Conservation (phyloP, 805 yeast species). For the Groenewaldozyma tartarivorans region DNA sequence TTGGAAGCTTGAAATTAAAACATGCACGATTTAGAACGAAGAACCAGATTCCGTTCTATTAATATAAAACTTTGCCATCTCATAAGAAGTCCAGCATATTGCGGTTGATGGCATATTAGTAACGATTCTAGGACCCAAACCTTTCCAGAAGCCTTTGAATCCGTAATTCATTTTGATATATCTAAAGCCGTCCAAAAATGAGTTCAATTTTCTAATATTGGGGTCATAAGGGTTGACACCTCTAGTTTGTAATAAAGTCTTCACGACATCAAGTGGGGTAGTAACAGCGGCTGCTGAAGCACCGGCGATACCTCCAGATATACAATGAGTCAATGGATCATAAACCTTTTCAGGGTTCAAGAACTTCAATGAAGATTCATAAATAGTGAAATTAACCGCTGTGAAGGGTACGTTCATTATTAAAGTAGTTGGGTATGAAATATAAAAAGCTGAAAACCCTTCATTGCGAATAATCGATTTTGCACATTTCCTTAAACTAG, state of each 20-base stretch:
- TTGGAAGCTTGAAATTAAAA: no score
- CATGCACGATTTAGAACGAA: no score
- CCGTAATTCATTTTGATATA: constrained; percentile 44
- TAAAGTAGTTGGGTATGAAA: constrained; percentile 89
- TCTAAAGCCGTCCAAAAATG: constrained; percentile 61
- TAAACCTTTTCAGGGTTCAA: constrained; percentile 67
- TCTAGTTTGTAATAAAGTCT: constrained; percentile 82
- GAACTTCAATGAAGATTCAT: constrained; percentile 70
- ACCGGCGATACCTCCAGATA: constrained; percentile 90
- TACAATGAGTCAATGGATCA: constrained; percentile 86
- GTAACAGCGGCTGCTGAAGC: constrained; percentile 93
- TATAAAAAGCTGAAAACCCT: constrained; percentile 66
- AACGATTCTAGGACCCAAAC: constrained; percentile 82
- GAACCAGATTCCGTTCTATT: constrained; percentile 2
- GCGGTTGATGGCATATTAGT: constrained; percentile 95
- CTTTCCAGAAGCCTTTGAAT: constrained; percentile 63
- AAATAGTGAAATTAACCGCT: constrained; percentile 85
- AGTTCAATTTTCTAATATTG: constrained; percentile 45
- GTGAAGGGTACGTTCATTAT: constrained; percentile 91
- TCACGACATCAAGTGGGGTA: constrained; percentile 89
- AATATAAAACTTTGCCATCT: constrained; percentile 80
- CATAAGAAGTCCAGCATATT: constrained; percentile 95
- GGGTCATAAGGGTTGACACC: constrained; percentile 23
- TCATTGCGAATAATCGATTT: constrained; percentile 26
- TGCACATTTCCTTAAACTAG: constrained; percentile 20